Evolutionary conservation across 306 rosid species (phyloP).

Genomic region (Prunus campanulata): DNA sequence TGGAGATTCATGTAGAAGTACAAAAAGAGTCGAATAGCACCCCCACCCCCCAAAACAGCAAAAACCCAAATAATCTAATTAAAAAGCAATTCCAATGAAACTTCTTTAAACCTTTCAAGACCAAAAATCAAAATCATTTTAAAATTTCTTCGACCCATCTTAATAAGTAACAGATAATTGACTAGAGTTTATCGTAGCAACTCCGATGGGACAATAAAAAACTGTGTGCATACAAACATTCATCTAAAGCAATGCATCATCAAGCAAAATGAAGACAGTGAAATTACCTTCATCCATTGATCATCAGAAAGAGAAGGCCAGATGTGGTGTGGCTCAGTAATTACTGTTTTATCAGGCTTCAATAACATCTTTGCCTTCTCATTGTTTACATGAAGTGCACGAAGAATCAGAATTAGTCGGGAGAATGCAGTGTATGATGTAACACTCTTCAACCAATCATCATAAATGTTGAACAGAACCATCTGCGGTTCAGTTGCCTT

Average conservation of each 20-base stretch:
- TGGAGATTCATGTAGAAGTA: neutral
- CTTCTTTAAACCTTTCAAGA: neutral
- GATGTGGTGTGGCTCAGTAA: conserved; percentile 97
- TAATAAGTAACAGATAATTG: neutral
- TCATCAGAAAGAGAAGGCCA: conserved; percentile 99
- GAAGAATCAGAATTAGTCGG: conserved; percentile 83
- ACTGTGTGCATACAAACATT: neutral
- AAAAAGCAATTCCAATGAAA: neutral
- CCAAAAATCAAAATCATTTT: neutral
- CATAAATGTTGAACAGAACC: conserved; percentile 98
- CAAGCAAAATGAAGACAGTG: neutral
- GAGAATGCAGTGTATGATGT: conserved; percentile 99
- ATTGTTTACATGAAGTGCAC: conserved; percentile 96
- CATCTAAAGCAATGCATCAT: neutral
- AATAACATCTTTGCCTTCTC: conserved; percentile 98
- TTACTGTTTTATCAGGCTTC: conserved; percentile 90
- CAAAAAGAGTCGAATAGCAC: neutral
- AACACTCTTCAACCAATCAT: conserved; percentile 98
- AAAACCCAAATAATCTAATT: neutral
- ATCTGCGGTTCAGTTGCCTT: conserved; percentile 99
- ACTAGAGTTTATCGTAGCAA: neutral
- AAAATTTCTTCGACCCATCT: neutral
- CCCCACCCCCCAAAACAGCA: too few species aligned
- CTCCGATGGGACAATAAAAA: neutral
- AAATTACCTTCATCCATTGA: conserved; percentile 97